Evolutionary conservation across 2,329 filamentous ascomycete genomes (phyloP).

Genomic region (Fusarium zealandicum): DNA sequence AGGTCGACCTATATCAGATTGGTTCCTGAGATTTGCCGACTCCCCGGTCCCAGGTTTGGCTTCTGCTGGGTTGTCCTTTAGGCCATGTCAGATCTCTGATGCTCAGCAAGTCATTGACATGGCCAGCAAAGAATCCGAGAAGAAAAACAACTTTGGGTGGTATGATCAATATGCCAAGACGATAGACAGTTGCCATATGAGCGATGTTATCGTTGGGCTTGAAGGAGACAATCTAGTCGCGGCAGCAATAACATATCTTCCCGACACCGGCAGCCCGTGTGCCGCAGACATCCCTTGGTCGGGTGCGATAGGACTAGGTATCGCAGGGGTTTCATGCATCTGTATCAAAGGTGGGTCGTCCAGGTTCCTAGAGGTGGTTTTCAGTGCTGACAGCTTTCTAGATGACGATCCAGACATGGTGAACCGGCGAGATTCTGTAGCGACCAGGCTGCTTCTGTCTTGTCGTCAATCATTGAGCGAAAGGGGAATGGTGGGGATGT

Average conservation of each 20-base stretch:
- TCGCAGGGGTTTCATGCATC: slow-evolving; percentile 67
- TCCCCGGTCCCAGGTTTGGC: slow-evolving; percentile 53
- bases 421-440: slow-evolving; percentile 56
- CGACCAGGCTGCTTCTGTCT: slow-evolving; percentile 61
- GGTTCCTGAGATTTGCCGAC: slow-evolving; percentile 60
- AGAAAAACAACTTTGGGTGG: slow-evolving; percentile 61
- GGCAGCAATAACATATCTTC: slow-evolving; percentile 61
- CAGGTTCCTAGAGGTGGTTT: background rate
- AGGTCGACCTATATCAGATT: slow-evolving; percentile 60
- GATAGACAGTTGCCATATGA: slow-evolving; percentile 55
- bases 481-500: slow-evolving; percentile 61
- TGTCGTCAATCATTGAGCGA: slow-evolving; percentile 57
- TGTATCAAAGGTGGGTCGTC: slow-evolving; percentile 60
- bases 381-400: slow-evolving; percentile 35
- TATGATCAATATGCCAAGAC: slow-evolving; percentile 65
- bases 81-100: slow-evolving; percentile 55
- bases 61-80: slow-evolving; percentile 53
- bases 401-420: slow-evolving; percentile 54
- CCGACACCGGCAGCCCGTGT: slow-evolving; percentile 54
- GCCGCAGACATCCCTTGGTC: slow-evolving; percentile 65
- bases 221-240: slow-evolving; percentile 59
- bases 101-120: slow-evolving; percentile 57
- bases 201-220: slow-evolving; percentile 62
- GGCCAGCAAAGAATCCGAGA: slow-evolving; percentile 56
- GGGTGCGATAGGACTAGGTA: slow-evolving; percentile 55